Base-by-base conservation (phyloP, 768 basidiomycete genomes). In the Collybiopsis luxurians region DNA sequence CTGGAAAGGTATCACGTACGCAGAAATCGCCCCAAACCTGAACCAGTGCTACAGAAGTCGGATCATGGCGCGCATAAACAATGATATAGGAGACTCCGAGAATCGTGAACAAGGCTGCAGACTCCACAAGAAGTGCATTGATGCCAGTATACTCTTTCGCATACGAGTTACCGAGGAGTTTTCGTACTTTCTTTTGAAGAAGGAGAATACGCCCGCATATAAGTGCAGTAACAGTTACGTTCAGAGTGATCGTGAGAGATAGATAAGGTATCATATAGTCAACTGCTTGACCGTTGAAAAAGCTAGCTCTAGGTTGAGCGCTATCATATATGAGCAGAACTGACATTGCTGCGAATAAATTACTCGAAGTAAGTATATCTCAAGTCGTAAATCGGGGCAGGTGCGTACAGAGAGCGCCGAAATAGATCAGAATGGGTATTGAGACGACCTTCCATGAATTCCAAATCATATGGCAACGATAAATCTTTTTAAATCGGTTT, bases 381-480 rank as follows among this genome's bases (percentile, higher is more conserved):
- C 11, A n/a, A 9, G 9, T 30, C 13, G 7, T 17, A 34, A n/a
- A n/a, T n/a, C n/a, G 24, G 19, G 9, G 24, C 27, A 15, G n/a
- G 15, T 44, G 43, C 58, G 9, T 31, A 66, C 65, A 28, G 17
- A 58, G 39, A 2, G 65, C 60, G 0, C 52, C 56, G 19, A 68
- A 21, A 51, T 58, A 66, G 48, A 68, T 42, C 31, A 65, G 59
- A 38, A 44, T 52, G 26, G 65, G 66, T 34, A 63, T 52, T 1
- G 46, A 39, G 28, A 66, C 28, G n/a, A 60, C 27, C 53, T 52
- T 48, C 21, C 49, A 28, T 5, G 45, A 40, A 27, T 40, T 34
- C 60, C 67, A 76, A 19, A 78, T 60, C 23, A 71, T 60, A 27
- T 57, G 71, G 57, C 68, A 71, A 21, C 74, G 73, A 56, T 74